Conservation (phyloP, 176 grass and related monocot genomes). For the Dactylis glomerata region DNA sequence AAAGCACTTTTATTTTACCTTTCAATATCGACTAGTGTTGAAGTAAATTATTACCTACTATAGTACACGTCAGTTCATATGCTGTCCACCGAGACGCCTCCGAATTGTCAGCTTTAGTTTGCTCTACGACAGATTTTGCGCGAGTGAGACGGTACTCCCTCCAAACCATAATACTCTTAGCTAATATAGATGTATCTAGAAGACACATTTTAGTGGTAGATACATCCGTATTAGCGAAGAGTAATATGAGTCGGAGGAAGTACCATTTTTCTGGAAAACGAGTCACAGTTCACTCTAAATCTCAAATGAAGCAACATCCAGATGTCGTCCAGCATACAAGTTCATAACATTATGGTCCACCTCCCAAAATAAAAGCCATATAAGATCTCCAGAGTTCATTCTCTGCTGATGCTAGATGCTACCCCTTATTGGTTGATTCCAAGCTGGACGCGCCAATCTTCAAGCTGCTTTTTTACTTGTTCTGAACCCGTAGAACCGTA, state of each 20-base stretch:
- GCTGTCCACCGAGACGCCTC: too few species aligned
- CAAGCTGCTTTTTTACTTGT: constrained; percentile 72
- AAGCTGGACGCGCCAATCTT: constrained; percentile 63
- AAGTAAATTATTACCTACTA: too few species aligned
- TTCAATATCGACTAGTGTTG: too few species aligned
- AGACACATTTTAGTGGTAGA: too few species aligned
- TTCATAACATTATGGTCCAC: constrained; percentile 14
- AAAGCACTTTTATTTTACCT: too few species aligned
- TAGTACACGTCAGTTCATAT: too few species aligned
- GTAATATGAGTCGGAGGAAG: too few species aligned
- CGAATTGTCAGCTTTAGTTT: background rate
- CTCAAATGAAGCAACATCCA: background rate
- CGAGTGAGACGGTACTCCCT: background rate
- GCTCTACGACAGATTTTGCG: background rate
- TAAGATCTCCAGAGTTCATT: constrained; percentile 19
- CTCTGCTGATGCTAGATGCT: background rate
- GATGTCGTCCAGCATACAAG: background rate
- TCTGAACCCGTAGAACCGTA: constrained; percentile 82
- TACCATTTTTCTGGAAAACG: too few species aligned
- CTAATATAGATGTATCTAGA: too few species aligned
- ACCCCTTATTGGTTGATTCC: constrained; percentile 35
- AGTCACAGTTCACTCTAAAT: background rate
- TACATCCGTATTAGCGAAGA: too few species aligned
- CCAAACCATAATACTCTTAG: too few species aligned
- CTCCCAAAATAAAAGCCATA: constrained; percentile 5